Evolutionary conservation across 2,329 filamentous ascomycete species (phyloP).

Genomic region (Colletotrichum incanum): DNA sequence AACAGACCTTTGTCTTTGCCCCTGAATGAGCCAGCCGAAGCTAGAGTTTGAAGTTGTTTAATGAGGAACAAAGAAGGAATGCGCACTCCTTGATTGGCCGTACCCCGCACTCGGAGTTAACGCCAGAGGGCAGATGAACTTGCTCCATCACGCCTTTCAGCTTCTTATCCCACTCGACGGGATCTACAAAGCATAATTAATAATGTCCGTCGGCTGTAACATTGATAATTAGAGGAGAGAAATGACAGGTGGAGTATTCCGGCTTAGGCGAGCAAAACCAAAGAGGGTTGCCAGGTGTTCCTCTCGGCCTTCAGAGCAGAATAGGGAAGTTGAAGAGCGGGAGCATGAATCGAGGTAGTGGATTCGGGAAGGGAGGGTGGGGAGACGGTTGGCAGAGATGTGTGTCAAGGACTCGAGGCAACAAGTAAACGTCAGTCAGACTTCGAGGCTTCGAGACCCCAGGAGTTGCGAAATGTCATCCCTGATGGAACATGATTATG

Average conservation of each 20-base stretch:
- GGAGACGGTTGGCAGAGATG: not conserved
- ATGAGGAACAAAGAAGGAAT: slow-evolving; percentile 3
- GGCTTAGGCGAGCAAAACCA: not conserved
- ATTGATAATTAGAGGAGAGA: slow-evolving; percentile 10
- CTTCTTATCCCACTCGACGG: not conserved
- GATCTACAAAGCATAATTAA: slow-evolving; percentile 16
- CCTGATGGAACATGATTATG: slow-evolving; percentile 3
- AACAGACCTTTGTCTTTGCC: not conserved
- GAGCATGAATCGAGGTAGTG: not conserved
- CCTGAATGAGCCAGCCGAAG: slow-evolving; percentile 4
- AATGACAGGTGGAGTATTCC: slow-evolving; percentile 9
- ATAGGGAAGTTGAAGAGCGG: not conserved
- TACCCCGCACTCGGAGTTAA: slow-evolving; percentile 7
- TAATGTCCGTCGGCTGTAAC: slow-evolving; percentile 7
- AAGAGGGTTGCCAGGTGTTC: not conserved
- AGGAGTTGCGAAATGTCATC: slow-evolving; percentile 4
- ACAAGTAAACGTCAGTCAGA: not conserved
- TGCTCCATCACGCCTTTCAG: not conserved
- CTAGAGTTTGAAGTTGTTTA: slow-evolving; percentile 18
- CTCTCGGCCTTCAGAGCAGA: not conserved
- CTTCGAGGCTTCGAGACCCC: not conserved
- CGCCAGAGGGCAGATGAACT: not conserved
- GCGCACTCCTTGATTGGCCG: slow-evolving; percentile 10
- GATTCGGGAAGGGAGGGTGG: not conserved
- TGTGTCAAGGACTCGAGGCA: not conserved